These are phyloP conservation scores for Helicosporidium sp. DNA, from an alignment of 139 green algal genomes.

Conservation along the genomic window DNA sequence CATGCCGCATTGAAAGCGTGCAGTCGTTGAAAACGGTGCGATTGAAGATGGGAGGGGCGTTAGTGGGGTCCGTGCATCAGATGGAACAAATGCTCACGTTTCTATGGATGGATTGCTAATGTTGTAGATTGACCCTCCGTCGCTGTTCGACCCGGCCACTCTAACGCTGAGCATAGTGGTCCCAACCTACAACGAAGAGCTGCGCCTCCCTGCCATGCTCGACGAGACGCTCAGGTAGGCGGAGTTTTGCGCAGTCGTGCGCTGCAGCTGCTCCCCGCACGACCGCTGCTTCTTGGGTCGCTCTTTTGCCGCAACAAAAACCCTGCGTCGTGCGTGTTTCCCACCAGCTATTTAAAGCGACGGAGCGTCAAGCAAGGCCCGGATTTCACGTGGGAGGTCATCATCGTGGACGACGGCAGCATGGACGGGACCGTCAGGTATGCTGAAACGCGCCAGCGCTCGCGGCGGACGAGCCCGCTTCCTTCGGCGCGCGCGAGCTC, in stretches of 20 bases:
- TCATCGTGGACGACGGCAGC: slow-evolving; percentile 92
- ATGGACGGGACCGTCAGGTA: slow-evolving; percentile 44
- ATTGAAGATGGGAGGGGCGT: no score
- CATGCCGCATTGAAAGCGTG: slow-evolving; percentile 14
- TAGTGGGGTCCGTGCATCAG: neutral
- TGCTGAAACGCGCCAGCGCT: neutral
- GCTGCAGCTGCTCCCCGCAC: no score
- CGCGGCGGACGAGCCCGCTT: no score
- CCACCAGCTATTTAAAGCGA: slow-evolving; percentile 39
- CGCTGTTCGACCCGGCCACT: slow-evolving; percentile 38
- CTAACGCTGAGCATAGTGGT: slow-evolving; percentile 62
- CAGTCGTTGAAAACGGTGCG: slow-evolving; percentile 7
- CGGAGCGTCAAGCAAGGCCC: slow-evolving; percentile 41
- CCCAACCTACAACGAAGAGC: slow-evolving; percentile 85
- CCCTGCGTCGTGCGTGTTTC: neutral
- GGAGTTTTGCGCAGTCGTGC: no score
- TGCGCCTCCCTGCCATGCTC: slow-evolving; percentile 52
- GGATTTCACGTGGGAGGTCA: slow-evolving; percentile 75
- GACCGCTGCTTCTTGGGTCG: no score
- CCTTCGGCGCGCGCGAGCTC: neutral
- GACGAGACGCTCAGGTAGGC: slow-evolving; percentile 49
- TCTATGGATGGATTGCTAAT: neutral
- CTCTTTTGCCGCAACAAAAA: neutral
- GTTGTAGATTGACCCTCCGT: slow-evolving; percentile 30
- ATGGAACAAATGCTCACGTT: neutral